Evolutionary conservation across 257 asterid genomes (phyloP).

Genomic region (Capsicum rhomboideum): DNA sequence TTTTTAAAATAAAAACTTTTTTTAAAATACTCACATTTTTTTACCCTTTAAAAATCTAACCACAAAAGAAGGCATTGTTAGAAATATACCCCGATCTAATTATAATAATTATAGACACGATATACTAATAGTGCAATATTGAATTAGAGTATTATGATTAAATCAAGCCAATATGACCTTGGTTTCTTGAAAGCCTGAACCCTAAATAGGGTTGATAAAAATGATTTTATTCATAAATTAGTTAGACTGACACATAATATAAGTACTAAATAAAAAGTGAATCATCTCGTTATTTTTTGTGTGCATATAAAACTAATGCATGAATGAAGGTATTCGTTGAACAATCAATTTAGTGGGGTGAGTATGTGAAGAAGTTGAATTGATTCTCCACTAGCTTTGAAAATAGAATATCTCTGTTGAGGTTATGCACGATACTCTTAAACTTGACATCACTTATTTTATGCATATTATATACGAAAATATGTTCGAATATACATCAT

Average conservation of each 20-base stretch:
- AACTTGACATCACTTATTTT: not conserved
- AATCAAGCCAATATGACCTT: no score
- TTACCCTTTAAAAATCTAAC: no score
- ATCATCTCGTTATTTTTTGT: not conserved
- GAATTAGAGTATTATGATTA: no score
- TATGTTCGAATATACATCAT: not conserved
- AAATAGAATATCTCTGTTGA: not conserved
- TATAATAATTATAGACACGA: no score
- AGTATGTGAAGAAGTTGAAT: not conserved
- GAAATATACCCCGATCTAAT: no score
- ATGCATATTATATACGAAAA: not conserved
- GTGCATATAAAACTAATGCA: not conserved
- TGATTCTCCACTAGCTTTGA: not conserved
- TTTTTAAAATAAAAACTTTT: no score
- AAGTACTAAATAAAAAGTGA: not conserved
- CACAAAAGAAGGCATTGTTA: no score
- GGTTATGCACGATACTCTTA: not conserved
- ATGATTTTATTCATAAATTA: not conserved
- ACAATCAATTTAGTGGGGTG: not conserved
- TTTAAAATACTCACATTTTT: no score
- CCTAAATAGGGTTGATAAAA: not conserved
- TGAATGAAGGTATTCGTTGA: no score
- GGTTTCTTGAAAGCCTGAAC: no score
- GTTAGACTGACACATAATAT: not conserved
- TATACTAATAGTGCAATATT: no score